Base-by-base conservation (phyloP, 441 rosid species). In the Flueggea neowawraea region DNA sequence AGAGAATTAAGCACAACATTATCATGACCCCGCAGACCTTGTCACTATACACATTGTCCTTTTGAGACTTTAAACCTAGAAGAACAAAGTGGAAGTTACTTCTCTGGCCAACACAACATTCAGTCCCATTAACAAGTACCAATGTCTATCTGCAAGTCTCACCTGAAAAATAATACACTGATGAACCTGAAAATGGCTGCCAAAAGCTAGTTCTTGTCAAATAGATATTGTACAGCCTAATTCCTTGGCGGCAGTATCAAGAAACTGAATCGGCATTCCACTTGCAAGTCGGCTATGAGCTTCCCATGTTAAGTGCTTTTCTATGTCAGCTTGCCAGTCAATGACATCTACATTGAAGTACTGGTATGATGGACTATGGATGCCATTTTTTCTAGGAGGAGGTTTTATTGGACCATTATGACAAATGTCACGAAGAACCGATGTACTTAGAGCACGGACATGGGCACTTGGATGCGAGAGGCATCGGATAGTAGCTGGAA, bases 391-490 rank as follows among this genome's bases (percentile, higher is more conserved):
- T 67, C 81, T 80, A 52, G 81, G 74, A 33, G 65, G 66, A 12
- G 77, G 78, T 70, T 80, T 73, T 7, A 74, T 55, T 13, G 83
- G 70, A 57, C 84, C 78, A 49, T 83, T 73, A 68, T 81, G 81
- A 85, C 84, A 60, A 58, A 91, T 89, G 67, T 78, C 83, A 0
- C 92, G 92, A 15, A 95, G 91, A 63, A 95, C 99, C 16, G 99
- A 91, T 10, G 74, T 81, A 83, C 99, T 91, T 54, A 95, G 80
- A 56, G 99, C 86, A 9, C 99, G 96, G 52, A 95, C 97, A 55
- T 95, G 99, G 1, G 97, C 99, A 59, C 99, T 95, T 54, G 92
- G 89, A 73, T 95, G 99, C 60, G 95, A 89, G 44, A 95, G 89
- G 73, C 99, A 95, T 63, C 86, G 80, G 64, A 90, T 60, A 6